phyloP scores from a whole-genome alignment of 805 yeast species.

The Scheffersomyces ergatensis region DNA sequence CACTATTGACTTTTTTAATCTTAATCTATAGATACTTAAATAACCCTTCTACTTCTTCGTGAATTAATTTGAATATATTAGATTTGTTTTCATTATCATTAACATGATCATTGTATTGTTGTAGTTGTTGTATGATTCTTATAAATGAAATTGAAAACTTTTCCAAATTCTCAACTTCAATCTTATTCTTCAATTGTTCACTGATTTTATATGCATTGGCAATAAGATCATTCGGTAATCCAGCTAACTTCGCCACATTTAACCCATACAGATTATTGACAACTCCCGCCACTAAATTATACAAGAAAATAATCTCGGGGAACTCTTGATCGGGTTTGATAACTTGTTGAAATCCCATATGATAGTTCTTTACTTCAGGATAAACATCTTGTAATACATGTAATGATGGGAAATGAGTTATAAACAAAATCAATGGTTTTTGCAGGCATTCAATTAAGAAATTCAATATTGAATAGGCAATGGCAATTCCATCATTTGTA shows the following conservation, averaged over 20 bases:
- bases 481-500: constrained; percentile 71
- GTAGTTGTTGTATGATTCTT: neutral
- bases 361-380: constrained; percentile 48
- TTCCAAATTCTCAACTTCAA: constrained; percentile 15
- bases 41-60: too few relatives aligned
- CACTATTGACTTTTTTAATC: constrained; percentile 20
- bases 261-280: constrained; percentile 71
- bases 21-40: neutral
- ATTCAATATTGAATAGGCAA: constrained; percentile 70
- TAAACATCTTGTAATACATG: constrained; percentile 46
- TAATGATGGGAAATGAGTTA: constrained; percentile 79
- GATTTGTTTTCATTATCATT: too few relatives aligned
- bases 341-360: constrained; percentile 63
- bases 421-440: constrained; percentile 66
- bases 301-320: constrained; percentile 39
- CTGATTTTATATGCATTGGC: constrained; percentile 42
- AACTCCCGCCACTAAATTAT: constrained; percentile 35
- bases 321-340: constrained; percentile 23
- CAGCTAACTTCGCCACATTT: constrained; percentile 79
- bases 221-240: constrained; percentile 48
- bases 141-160: neutral
- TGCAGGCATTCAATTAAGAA: constrained; percentile 43
- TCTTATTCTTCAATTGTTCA: constrained; percentile 21
- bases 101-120: too few relatives aligned
- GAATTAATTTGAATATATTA: too few relatives aligned